phyloP scores from a whole-genome alignment of 352 stramenopile genomes.

The Phytophthora pini region DNA sequence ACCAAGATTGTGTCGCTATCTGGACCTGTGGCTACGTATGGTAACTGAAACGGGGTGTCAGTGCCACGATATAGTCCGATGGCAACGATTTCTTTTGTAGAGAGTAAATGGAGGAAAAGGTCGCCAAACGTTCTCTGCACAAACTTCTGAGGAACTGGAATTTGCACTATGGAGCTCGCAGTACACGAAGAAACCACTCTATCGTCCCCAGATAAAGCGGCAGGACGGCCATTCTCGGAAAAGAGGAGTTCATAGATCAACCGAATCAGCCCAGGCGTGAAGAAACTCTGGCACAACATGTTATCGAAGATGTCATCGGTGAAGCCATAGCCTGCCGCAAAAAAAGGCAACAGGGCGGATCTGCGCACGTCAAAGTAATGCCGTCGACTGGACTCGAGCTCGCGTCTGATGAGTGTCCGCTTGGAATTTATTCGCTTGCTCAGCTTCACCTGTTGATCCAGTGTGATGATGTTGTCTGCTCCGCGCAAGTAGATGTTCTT shows the following conservation, averaged over 20 bases:
- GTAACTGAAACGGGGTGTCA: conserved; percentile 43
- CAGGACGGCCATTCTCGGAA: conserved; percentile 53
- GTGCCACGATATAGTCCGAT: conserved; percentile 62
- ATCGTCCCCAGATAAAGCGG: conserved; percentile 17
- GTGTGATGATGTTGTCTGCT: conserved; percentile 39
- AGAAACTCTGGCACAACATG: conserved; percentile 77
- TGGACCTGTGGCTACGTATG: conserved; percentile 64
- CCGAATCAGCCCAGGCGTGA: conserved; percentile 62
- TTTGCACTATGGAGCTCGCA: conserved; percentile 62
- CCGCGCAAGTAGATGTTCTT: conserved; percentile 39
- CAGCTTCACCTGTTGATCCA: conserved; percentile 48
- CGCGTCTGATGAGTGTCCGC: conserved; percentile 44
- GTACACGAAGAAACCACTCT: conserved; percentile 11
- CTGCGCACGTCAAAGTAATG: conserved; percentile 54
- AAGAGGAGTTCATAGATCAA: conserved; percentile 76
- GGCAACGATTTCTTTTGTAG: conserved; percentile 51
- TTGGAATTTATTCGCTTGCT: conserved; percentile 51
- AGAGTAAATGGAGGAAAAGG: conserved; percentile 56
- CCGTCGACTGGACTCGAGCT: conserved; percentile 49
- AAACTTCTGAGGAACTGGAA: conserved; percentile 52
- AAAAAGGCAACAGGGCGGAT: conserved; percentile 61
- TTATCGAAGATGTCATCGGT: conserved; percentile 77
- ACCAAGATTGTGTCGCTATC: conserved; percentile 49
- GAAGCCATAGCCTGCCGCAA: conserved; percentile 69
- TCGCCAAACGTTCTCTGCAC: conserved; percentile 56